Base-by-base conservation (phyloP, 2,329 filamentous ascomycete genomes). In the Pestalotiopsis sp. region DNA sequence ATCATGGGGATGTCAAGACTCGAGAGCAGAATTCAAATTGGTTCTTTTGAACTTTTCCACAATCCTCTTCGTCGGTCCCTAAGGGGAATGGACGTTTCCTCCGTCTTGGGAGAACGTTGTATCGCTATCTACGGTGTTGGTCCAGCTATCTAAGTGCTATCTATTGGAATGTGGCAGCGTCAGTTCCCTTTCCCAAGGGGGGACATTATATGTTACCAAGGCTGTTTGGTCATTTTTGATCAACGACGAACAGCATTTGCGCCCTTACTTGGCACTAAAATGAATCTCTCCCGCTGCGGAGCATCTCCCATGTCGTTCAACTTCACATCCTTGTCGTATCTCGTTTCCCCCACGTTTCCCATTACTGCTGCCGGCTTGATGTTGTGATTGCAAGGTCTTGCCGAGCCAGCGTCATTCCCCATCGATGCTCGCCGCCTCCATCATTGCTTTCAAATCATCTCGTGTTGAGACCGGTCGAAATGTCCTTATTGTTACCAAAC, bases 111-210 rank as follows among this genome's bases (percentile, higher is more conserved):
- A 64, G 61, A 49, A 45, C 38, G 49, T 45, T 23, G 20, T 23
- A 12, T 64, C 41, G 39, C 61, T 64, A 64, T 64, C 61, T 64
- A 64, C 27, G 60, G 60, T 45, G 14, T 49, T 64, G 61, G 61
- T 64, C 61, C 61, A 64, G 61, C 61, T 64, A 64, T 64, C 61
- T 64, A 64, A 64, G 20, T 52, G 20, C 27, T 62, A 62, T 36
- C 23, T 59, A 59, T 59, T 61, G 20, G n/a, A 17, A 23, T 62
- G 7, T 36, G 59, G 36, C 59, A 62, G n/a, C 17, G n/a, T 36
- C 13, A 20, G 41, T 36, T 25, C 59, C 20, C 36, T 39, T 25
- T 62, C 31, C 23, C 57, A 36, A 59, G 36, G 57, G 57, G 57
- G 57, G 23, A 27, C 57, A 59, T 27, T 59, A 36, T 25, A n/a